These are phyloP conservation scores for Tetrahymena elliotti DNA, from an alignment of 73 alveolate genomes.

Conservation along the genomic window DNA sequence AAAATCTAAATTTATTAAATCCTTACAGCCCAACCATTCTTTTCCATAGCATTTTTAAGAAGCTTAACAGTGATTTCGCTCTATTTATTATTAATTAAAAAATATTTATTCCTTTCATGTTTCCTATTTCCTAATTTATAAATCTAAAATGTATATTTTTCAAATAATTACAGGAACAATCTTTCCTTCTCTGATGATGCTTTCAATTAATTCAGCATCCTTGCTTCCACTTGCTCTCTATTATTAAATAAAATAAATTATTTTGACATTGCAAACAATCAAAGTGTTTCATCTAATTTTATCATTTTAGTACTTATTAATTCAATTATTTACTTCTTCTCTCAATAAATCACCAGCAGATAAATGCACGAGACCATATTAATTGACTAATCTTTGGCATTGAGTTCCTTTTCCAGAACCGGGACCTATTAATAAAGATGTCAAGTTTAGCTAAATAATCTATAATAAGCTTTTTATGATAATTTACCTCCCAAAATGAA, in stretches of 20 bases:
- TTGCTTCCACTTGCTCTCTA: conserved; percentile 16
- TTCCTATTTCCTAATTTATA: neutral
- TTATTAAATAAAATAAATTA: neutral
- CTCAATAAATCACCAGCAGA: conserved; percentile 80
- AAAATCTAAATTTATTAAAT: neutral
- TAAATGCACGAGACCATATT: conserved; percentile 57
- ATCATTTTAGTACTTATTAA: neutral
- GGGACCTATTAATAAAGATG: conserved; percentile 42
- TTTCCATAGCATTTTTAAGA: conserved; percentile 46
- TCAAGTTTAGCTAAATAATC: neutral
- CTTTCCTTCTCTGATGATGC: conserved; percentile 54
- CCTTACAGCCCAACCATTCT: conserved; percentile 36
- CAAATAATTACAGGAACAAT: conserved; percentile 49
- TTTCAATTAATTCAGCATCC: conserved; percentile 43
- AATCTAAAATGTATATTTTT: neutral
- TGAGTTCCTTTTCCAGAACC: conserved; percentile 97
- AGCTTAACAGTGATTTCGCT: conserved; percentile 43
- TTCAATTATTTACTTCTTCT: conserved; percentile 49
- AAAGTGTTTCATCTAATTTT: neutral
- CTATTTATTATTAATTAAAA: neutral
- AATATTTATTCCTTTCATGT: neutral
- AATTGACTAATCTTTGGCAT: conserved; percentile 65
- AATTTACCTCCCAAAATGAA: neutral
- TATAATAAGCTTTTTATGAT: neutral
- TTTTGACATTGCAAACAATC: neutral